Percentiles rank a stretch among this genome's conserved stretches.
phyloP scores from a whole-genome alignment of 2,329 filamentous ascomycete species.

The Penicillium crustosum region DNA sequence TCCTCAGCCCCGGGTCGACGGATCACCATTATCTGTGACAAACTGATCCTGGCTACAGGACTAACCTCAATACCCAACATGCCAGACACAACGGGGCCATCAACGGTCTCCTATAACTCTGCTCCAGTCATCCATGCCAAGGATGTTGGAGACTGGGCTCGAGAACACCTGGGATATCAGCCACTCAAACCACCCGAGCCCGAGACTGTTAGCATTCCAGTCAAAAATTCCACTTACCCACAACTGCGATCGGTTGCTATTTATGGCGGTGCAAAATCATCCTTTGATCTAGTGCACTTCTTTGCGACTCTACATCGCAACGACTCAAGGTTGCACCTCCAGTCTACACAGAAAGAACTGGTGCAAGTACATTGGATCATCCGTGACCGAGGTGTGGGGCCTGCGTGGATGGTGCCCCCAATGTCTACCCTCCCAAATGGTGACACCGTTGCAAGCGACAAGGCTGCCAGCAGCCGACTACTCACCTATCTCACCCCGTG shows the following conservation, averaged over 20 bases:
- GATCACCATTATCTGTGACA: constrained; percentile 25
- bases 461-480: constrained; percentile 24
- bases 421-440: constrained; percentile 20
- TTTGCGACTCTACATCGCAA: constrained; percentile 27
- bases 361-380: constrained; percentile 30
- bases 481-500: constrained; percentile 20
- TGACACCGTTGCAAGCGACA: constrained; percentile 23
- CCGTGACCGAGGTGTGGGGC: constrained; percentile 20
- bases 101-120: background rate
- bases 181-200: constrained; percentile 7
- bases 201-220: background rate
- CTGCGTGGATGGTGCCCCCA: constrained; percentile 27
- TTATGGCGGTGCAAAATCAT: constrained; percentile 29
- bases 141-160: constrained; percentile 24
- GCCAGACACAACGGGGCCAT: constrained; percentile 8
- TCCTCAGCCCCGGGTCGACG: background rate
- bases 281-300: constrained; percentile 29
- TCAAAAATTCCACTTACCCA: background rate
- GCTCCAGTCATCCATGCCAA: constrained; percentile 24
- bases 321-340: constrained; percentile 11
- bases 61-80: constrained; percentile 28
- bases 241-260: constrained; percentile 21
- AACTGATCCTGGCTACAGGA: constrained; percentile 30
- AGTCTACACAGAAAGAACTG: constrained; percentile 3
- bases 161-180: constrained; percentile 24